phyloP scores from a whole-genome alignment of 108 stramenopile genomes.

The Cyclotella baltica region DNA sequence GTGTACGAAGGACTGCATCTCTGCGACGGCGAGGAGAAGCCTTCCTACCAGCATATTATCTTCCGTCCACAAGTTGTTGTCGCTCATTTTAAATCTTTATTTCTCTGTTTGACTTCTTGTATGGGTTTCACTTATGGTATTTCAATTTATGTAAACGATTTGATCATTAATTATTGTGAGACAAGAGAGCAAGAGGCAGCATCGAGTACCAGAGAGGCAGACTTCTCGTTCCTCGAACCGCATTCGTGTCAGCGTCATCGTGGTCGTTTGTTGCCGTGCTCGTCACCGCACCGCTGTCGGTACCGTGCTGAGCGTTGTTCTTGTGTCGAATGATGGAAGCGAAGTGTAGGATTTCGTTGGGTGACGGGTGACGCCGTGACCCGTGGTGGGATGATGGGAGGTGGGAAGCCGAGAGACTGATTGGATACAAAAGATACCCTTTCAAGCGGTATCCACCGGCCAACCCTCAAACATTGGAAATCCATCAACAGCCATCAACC shows the following conservation, averaged over 20 bases:
- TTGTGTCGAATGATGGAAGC: no score
- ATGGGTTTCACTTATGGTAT: background rate
- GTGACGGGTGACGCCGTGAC: no score
- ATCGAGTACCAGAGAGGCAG: background rate
- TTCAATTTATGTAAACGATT: background rate
- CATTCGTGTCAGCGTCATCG: background rate
- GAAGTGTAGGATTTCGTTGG: no score
- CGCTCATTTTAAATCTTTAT: background rate
- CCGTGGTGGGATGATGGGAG: no score
- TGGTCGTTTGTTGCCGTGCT: no score
- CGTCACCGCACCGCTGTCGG: no score
- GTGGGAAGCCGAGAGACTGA: no score
- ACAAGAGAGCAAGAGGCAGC: background rate
- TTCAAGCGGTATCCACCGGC: no score
- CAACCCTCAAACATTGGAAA: no score
- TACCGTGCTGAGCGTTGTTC: no score
- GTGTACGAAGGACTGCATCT: slow-evolving; percentile 44
- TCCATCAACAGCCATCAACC: no score
- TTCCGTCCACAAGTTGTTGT: slow-evolving; percentile 13
- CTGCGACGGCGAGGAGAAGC: slow-evolving; percentile 25
- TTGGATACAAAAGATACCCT: no score
- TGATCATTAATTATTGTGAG: background rate
- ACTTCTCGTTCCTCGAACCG: background rate
- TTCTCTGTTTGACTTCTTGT: background rate
- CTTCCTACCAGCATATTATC: slow-evolving; percentile 13